Base-by-base conservation (phyloP, 257 asterid genomes). In the Henckelia pumila region DNA sequence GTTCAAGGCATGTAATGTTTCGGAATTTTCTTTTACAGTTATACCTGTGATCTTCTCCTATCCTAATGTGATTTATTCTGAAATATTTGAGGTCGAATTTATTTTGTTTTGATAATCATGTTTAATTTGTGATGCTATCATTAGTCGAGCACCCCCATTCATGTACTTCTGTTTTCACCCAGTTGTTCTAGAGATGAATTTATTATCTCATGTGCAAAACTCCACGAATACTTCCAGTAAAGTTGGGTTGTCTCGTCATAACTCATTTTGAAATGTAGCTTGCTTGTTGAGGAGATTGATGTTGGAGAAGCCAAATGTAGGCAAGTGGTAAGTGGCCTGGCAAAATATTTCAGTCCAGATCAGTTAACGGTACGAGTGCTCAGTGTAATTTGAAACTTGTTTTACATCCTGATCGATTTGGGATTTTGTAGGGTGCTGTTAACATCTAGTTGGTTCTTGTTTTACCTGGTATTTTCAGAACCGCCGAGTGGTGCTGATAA, bases 271-370 rank as follows among this genome's bases (percentile, higher is more conserved):
- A 69, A 37, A 52, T 76, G 71, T 85, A 94, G 99, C 79, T 83
- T 91, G 79, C 82, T 94, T 79, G 97, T 94, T 81, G 99, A 94
- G 81, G 99, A 94, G 84, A 94, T 94, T 79, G 97, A 94, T 77
- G 73, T 88, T 79, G 97, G 99, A 79, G 97, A 91, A 74, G 84
- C 82, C 50, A 88, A 87, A 81, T 85, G 83, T 72, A 83, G 99
- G 56, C 99, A 94, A 80, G 99, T 91, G 50, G 99, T 94, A 61
- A 94, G 99, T 77, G 99, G 99, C 64, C 81, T 94, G 26, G 99
- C 96, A 37, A 94, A 94, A 72, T 89, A 78, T 81, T 81, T 84
- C 77, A 85, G 86, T 63, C 99, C 96, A 2, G 99, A 91, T 64
- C 87, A 87, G 75, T 74, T 94, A 60, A 85, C 86, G 84, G 97